phyloP scores from a whole-genome alignment of 1,284 basidiomycete species.

The Cryptococcus wingfieldii region DNA sequence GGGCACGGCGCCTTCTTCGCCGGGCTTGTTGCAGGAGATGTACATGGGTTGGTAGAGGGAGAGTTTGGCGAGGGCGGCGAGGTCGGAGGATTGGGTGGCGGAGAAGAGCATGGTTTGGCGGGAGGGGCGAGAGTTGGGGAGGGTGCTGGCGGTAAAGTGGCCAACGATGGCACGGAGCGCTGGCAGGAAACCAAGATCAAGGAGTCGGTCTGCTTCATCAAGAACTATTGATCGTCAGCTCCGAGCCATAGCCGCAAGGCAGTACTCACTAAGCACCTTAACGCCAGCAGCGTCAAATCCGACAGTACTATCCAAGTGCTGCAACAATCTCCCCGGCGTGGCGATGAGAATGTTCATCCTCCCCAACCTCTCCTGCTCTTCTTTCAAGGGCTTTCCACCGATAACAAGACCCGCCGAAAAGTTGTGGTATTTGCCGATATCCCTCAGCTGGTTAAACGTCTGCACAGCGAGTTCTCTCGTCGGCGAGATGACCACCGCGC shows the following conservation, averaged over 20 bases:
- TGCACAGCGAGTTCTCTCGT: constrained; percentile 94
- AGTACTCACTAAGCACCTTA: constrained; percentile 73
- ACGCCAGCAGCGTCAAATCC: constrained; percentile 89
- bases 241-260: no score
- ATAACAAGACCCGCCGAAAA: constrained; percentile 96
- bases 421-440: constrained; percentile 82
- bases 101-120: constrained; percentile 95
- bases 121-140: constrained; percentile 60
- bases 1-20: constrained; percentile 57
- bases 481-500: constrained; percentile 90
- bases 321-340: constrained; percentile 88
- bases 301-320: constrained; percentile 97
- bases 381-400: constrained; percentile 92
- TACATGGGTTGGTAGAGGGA: constrained; percentile 79
- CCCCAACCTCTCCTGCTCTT: constrained; percentile 79
- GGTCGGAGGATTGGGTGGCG: constrained; percentile 90
- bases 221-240: constrained; percentile 59
- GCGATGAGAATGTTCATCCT: constrained; percentile 98
- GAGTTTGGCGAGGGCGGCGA: constrained; percentile 82
- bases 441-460: constrained; percentile 92
- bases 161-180: constrained; percentile 85
- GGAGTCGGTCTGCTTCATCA: constrained; percentile 93
- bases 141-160: constrained; percentile 52
- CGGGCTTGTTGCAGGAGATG: constrained; percentile 60
- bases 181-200: constrained; percentile 92